Percentiles rank a stretch among this genome's conserved stretches.
Evolutionary conservation across 2,329 filamentous ascomycete genomes (phyloP).

Genomic region (Fonsecaea monophora): DNA sequence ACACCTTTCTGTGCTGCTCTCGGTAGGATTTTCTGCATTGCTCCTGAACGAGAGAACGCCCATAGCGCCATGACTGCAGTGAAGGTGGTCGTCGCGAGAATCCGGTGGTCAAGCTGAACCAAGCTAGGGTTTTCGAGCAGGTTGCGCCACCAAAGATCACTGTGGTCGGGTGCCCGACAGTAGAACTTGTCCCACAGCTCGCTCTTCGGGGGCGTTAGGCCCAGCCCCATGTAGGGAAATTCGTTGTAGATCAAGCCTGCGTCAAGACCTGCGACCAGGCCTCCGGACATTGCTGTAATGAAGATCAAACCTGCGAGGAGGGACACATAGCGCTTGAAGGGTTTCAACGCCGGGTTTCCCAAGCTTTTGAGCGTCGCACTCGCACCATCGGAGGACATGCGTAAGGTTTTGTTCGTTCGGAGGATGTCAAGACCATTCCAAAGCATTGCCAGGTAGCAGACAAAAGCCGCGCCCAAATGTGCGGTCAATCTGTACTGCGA

Average conservation of each 20-base stretch:
- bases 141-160: constrained; percentile 94
- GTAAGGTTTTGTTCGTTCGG: constrained; percentile 73
- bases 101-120: constrained; percentile 94
- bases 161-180: constrained; percentile 71
- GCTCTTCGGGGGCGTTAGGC: constrained; percentile 77
- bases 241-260: constrained; percentile 98
- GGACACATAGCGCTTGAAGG: constrained; percentile 76
- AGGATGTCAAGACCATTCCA: constrained; percentile 85
- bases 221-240: constrained; percentile 92
- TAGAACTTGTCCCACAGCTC: constrained; percentile 90
- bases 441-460: constrained; percentile 94
- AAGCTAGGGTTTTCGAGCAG: constrained; percentile 95
- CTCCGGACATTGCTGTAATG: constrained; percentile 89
- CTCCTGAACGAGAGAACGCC: constrained; percentile 75
- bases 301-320: constrained; percentile 80
- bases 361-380: constrained; percentile 67
- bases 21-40: constrained; percentile 66
- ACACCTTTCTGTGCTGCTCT: constrained; percentile 70
- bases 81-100: constrained; percentile 89
- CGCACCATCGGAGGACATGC: constrained; percentile 63
- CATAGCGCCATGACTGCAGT: constrained; percentile 78
- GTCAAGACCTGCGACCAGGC: constrained; percentile 90
- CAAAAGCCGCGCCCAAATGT: constrained; percentile 87
- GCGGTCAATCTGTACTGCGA: constrained; percentile 91
- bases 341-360: constrained; percentile 68